Evolutionary conservation across 2,329 filamentous ascomycete genomes (phyloP).

Genomic region (Calonectria pauciramosa): DNA sequence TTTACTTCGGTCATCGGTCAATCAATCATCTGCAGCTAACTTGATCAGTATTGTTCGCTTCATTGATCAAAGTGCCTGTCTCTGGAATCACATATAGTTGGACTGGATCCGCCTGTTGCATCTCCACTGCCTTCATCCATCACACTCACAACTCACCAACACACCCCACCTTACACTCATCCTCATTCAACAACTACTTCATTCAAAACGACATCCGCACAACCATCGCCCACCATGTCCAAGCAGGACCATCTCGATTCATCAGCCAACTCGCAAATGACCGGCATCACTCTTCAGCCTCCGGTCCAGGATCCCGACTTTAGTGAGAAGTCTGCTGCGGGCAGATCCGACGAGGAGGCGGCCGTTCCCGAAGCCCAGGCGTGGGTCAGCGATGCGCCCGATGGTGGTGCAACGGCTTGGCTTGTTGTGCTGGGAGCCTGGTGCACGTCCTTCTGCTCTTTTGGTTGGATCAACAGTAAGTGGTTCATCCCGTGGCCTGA

Average conservation of each 20-base stretch:
- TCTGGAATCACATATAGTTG: slow-evolving; percentile 1
- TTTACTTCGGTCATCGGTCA: slow-evolving; percentile 7
- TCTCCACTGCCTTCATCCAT: not conserved
- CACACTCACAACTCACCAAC: not conserved
- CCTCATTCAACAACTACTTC: not conserved
- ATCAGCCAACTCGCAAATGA: slow-evolving; percentile 33
- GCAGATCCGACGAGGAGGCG: slow-evolving; percentile 15
- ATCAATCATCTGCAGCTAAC: not conserved
- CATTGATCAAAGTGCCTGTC: not conserved
- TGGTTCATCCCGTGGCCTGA: not conserved
- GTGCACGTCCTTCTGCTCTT: slow-evolving; percentile 55
- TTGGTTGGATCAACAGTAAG: slow-evolving; percentile 61
- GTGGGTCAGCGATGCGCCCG: slow-evolving; percentile 12
- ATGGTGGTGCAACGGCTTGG: slow-evolving; percentile 52
- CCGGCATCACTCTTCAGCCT: slow-evolving; percentile 26
- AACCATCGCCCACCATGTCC: slow-evolving; percentile 11
- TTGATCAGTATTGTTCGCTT: not conserved
- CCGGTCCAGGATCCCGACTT: slow-evolving; percentile 10
- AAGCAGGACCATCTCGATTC: slow-evolving; percentile 19
- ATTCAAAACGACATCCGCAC: not conserved
- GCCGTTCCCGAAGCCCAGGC: not conserved
- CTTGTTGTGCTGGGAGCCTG: slow-evolving; percentile 53
- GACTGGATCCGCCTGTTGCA: not conserved
- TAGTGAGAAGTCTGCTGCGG: slow-evolving; percentile 1
- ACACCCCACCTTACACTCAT: not conserved